Evolutionary conservation across 2,329 filamentous ascomycete species (phyloP).

Genomic region (Alternaria novae-zelandiae): DNA sequence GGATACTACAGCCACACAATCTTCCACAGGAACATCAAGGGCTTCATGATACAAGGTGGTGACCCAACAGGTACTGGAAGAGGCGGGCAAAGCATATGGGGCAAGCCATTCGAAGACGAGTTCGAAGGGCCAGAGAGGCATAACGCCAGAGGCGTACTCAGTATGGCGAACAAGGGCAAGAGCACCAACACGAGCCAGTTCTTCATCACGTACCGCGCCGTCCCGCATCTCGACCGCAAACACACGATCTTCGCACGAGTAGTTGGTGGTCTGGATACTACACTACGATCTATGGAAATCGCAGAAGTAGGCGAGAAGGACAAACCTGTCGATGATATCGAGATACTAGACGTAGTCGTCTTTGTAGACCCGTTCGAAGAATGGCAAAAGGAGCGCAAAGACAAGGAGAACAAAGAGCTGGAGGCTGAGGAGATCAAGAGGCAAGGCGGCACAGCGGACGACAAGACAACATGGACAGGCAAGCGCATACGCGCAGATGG

Average conservation of each 20-base stretch:
- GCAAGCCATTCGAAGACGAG: conserved; percentile 92
- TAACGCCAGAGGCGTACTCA: conserved; percentile 76
- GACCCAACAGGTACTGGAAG: conserved; percentile 91
- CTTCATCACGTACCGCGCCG: conserved; percentile 88
- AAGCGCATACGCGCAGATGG: conserved; percentile 80
- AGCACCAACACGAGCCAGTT: conserved; percentile 96
- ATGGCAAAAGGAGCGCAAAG: conserved; percentile 72
- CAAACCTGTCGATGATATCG: conserved; percentile 76
- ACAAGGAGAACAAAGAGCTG: conserved; percentile 64
- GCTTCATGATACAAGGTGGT: conserved; percentile 98
- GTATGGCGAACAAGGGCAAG: conserved; percentile 99
- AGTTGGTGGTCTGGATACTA: conserved; percentile 74
- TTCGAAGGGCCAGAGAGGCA: conserved; percentile 90
- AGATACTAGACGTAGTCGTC: conserved; percentile 81
- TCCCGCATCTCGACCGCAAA: conserved; percentile 88
- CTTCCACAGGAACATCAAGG: conserved; percentile 93
- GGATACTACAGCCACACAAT: conserved; percentile 85
- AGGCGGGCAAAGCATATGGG: conserved; percentile 91
- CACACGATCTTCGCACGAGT: conserved; percentile 96
- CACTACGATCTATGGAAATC: conserved; percentile 77
- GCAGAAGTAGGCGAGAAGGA: conserved; percentile 76
- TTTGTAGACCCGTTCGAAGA: conserved; percentile 96
- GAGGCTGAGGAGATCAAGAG: conserved; percentile 68
- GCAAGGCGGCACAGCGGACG: conserved; percentile 80
- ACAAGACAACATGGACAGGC: conserved; percentile 93